Evolutionary conservation across 176 grass and related monocot genomes (phyloP).

Genomic region (Aegilops longissima): DNA sequence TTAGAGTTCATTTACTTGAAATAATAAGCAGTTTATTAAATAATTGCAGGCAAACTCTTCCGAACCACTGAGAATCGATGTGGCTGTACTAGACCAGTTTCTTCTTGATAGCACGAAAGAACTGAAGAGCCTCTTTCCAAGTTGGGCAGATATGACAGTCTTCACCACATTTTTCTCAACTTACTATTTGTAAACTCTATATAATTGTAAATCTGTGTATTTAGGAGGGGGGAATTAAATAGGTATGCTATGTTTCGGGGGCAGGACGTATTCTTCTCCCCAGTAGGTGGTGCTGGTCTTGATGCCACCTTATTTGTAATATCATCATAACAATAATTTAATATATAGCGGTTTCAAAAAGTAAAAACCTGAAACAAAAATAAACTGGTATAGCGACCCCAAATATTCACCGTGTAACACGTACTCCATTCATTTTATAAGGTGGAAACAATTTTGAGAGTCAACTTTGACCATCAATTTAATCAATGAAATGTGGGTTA

Average conservation of each 20-base stretch:
- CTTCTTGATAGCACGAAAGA: constrained; percentile 60
- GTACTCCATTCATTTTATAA: neutral
- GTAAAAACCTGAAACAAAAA: neutral
- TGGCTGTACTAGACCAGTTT: constrained; percentile 92
- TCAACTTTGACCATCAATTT: neutral
- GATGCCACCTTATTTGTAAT: constrained; percentile 25
- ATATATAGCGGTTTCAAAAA: neutral
- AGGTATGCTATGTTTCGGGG: constrained; percentile 7
- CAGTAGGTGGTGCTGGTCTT: neutral
- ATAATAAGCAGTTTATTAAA: constrained; percentile 12
- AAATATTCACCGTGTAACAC: neutral
- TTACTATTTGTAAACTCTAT: constrained; percentile 56
- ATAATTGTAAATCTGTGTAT: constrained; percentile 35
- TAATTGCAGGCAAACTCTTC: constrained; percentile 66
- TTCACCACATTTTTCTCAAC: constrained; percentile 89
- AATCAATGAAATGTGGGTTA: neutral
- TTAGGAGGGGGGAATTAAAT: neutral
- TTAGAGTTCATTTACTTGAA: neutral
- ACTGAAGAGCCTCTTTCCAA: constrained; percentile 76
- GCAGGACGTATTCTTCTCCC: neutral
- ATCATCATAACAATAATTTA: constrained; percentile 7
- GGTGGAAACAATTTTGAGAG: neutral
- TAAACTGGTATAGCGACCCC: neutral
- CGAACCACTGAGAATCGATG: constrained; percentile 67
- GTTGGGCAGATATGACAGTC: constrained; percentile 80